A percentile compares a stretch with the other conserved stretches of the same genome.
Conservation (phyloP, 441 rosid species). For the Capsella rubella region DNA sequence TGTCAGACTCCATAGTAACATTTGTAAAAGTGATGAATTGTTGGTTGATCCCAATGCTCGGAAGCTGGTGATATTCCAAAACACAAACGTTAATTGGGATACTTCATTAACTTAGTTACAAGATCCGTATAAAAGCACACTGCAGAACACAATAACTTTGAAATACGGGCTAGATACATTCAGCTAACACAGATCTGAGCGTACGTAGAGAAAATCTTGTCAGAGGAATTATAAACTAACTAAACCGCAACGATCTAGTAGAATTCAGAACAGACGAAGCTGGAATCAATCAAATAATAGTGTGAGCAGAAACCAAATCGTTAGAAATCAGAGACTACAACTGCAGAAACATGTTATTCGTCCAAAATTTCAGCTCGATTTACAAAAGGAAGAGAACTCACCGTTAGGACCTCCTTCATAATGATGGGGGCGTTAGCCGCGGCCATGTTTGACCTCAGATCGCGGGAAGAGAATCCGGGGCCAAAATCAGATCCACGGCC, state of each 20-base stretch:
- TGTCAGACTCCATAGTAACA: slow-evolving; percentile 78
- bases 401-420: slow-evolving; percentile 72
- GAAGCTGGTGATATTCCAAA: slow-evolving; percentile 52
- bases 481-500: slow-evolving; percentile 58
- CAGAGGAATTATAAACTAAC: slow-evolving; percentile 31
- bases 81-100: slow-evolving; percentile 37
- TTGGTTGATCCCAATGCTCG: slow-evolving; percentile 83
- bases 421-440: slow-evolving; percentile 72
- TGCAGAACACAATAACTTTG: slow-evolving; percentile 18
- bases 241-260: slow-evolving; percentile 24
- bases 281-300: slow-evolving; percentile 23
- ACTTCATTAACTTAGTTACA: slow-evolving; percentile 39
- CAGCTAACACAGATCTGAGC: slow-evolving; percentile 46
- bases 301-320: slow-evolving; percentile 7
- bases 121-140: slow-evolving; percentile 37
- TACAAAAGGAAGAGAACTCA: slow-evolving; percentile 37
- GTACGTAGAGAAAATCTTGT: slow-evolving; percentile 27
- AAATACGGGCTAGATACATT: neutral
- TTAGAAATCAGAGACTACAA: slow-evolving; percentile 5
- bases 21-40: slow-evolving; percentile 92
- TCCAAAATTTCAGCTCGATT: slow-evolving; percentile 39
- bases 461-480: slow-evolving; percentile 47
- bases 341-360: slow-evolving; percentile 21
- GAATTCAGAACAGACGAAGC: slow-evolving; percentile 17
- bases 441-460: slow-evolving; percentile 66